A percentile compares a stretch with the other conserved stretches of the same genome.
Conservation (phyloP, 495 filamentous ascomycete genomes). For the Tuber brumale region DNA sequence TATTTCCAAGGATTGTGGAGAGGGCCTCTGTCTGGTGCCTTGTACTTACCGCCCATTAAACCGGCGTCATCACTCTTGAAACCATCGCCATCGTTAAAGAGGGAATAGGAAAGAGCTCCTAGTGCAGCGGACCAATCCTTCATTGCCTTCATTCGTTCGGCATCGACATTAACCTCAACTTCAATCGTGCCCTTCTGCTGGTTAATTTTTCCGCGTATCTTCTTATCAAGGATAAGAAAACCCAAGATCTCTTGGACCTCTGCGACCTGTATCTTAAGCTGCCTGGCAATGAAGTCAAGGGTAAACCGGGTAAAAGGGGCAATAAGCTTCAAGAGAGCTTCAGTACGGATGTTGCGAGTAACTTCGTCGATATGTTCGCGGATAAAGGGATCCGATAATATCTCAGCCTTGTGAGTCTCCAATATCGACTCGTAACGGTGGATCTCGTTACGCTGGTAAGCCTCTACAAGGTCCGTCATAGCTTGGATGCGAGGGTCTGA, state of each 20-base stretch:
- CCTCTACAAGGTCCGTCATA: slow-evolving; percentile 95
- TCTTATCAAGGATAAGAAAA: slow-evolving; percentile 83
- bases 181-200: slow-evolving; percentile 76
- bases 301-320: slow-evolving; percentile 92
- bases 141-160: slow-evolving; percentile 66
- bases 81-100: slow-evolving; percentile 68
- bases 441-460: slow-evolving; percentile 94
- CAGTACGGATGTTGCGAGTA: slow-evolving; percentile 95
- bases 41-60: background rate
- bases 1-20: background rate
- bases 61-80: slow-evolving; percentile 48
- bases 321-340: slow-evolving; percentile 86
- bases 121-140: slow-evolving; percentile 66
- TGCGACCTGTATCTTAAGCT: slow-evolving; percentile 70
- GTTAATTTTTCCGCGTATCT: slow-evolving; percentile 80
- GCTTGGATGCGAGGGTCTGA: slow-evolving; percentile 88
- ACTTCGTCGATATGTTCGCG: slow-evolving; percentile 99
- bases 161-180: slow-evolving; percentile 67
- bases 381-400: slow-evolving; percentile 89
- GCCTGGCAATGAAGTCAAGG: slow-evolving; percentile 73
- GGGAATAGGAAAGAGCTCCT: slow-evolving; percentile 54
- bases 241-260: slow-evolving; percentile 92
- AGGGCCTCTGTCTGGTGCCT: background rate
- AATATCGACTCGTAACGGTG: slow-evolving; percentile 81
- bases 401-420: slow-evolving; percentile 71